Evolutionary conservation across 1,139 yeast genomes (phyloP).

Genomic region (Hemisphaericaspora xylanilytica): DNA sequence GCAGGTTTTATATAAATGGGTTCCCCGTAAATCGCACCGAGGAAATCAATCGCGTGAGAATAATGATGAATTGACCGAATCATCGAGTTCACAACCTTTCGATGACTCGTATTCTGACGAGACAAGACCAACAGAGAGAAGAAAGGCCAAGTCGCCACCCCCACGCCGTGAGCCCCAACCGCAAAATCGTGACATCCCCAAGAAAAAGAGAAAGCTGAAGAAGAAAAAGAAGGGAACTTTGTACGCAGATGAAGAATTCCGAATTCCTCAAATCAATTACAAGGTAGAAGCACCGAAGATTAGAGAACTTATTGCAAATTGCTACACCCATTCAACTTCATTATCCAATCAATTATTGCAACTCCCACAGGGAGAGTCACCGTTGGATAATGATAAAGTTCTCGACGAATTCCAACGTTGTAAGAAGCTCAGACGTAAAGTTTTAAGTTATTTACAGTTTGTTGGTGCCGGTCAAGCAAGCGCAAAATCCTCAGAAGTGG

Average conservation of each 20-base stretch:
- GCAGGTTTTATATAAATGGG: constrained; percentile 43
- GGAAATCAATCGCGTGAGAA: constrained; percentile 3
- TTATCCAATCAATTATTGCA: constrained; percentile 61
- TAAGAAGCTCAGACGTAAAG: constrained; percentile 70
- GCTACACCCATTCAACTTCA: constrained; percentile 73
- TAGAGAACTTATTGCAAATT: constrained; percentile 65
- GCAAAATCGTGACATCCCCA: no score
- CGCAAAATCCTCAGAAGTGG: constrained; percentile 28
- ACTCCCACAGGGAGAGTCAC: constrained; percentile 51
- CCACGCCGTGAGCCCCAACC: no score
- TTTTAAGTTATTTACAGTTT: constrained; percentile 76
- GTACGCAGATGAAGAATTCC: constrained; percentile 55
- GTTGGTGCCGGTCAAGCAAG: constrained; percentile 55
- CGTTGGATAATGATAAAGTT: constrained; percentile 62
- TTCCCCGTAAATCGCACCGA: constrained; percentile 20
- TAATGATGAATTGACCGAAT: no score
- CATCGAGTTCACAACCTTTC: background rate
- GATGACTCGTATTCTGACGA: constrained; percentile 1
- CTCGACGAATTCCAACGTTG: constrained; percentile 68
- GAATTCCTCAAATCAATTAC: constrained; percentile 68
- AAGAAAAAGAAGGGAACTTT: constrained; percentile 21
- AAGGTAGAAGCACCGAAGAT: constrained; percentile 74
- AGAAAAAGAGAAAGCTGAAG: constrained; percentile 20
- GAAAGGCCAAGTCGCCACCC: constrained; percentile 27
- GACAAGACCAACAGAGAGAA: constrained; percentile 7